Conservation (phyloP, 495 filamentous ascomycete genomes). For the Aspergillus kassunensis region DNA sequence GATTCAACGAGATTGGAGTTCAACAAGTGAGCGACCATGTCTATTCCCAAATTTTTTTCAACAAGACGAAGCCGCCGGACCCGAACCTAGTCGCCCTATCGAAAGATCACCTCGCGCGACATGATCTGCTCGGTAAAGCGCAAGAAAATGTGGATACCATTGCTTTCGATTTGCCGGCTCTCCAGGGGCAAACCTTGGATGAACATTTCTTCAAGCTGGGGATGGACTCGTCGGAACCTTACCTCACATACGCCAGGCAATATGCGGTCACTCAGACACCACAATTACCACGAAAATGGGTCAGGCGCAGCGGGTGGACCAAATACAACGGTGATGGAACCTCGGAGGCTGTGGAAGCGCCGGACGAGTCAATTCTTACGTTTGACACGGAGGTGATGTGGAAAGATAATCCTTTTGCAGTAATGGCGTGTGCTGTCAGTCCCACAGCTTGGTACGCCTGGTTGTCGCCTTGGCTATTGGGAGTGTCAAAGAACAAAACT, state of each 20-base stretch:
- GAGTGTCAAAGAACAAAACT: slow-evolving; percentile 66
- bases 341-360: slow-evolving; percentile 66
- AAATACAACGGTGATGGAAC: slow-evolving; percentile 77
- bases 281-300: slow-evolving; percentile 75
- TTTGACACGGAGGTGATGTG: slow-evolving; percentile 99
- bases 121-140: slow-evolving; percentile 88
- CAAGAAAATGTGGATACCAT: slow-evolving; percentile 70
- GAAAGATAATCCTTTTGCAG: slow-evolving; percentile 83
- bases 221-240: slow-evolving; percentile 85
- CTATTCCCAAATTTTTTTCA: slow-evolving; percentile 77
- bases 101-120: slow-evolving; percentile 74
- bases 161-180: slow-evolving; percentile 74
- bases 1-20: slow-evolving; percentile 89
- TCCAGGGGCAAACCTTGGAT: slow-evolving; percentile 79
- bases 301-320: slow-evolving; percentile 83
- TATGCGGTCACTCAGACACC: slow-evolving; percentile 66
- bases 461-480: slow-evolving; percentile 93
- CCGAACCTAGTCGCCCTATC: slow-evolving; percentile 72
- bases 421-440: slow-evolving; percentile 92
- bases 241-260: slow-evolving; percentile 66
- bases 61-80: slow-evolving; percentile 52
- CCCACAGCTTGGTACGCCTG: slow-evolving; percentile 93
- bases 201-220: slow-evolving; percentile 95
- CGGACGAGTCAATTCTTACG: slow-evolving; percentile 73
- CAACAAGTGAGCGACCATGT: slow-evolving; percentile 85